These are phyloP conservation scores for Cnidoscolus chayamansa DNA, from an alignment of 441 rosid genomes.

Conservation along the genomic window DNA sequence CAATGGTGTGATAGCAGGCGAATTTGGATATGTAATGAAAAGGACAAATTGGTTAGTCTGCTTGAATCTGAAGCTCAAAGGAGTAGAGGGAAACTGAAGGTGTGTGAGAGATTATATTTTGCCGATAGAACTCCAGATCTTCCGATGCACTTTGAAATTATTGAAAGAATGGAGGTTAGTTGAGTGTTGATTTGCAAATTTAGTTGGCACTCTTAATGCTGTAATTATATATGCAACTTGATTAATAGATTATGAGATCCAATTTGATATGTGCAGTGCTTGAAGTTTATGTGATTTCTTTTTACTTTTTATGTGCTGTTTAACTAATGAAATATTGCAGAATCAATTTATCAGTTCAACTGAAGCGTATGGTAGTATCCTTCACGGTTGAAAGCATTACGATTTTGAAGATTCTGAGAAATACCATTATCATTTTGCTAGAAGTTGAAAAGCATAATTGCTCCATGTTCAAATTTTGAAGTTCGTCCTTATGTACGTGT, in stretches of 20 bases:
- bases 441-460: neutral
- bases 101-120: conserved; percentile 59
- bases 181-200: conserved; percentile 18
- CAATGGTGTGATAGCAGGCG: conserved; percentile 76
- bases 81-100: conserved; percentile 48
- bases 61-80: conserved; percentile 46
- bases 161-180: conserved; percentile 60
- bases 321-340: neutral
- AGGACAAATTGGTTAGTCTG: conserved; percentile 49
- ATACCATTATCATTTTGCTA: neutral
- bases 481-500: neutral
- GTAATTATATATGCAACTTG: neutral
- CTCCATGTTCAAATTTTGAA: no score
- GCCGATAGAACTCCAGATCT: conserved; percentile 52
- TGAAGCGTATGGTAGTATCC: neutral
- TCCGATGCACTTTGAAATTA: conserved; percentile 83
- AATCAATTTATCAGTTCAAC: neutral
- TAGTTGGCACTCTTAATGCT: neutral
- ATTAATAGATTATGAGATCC: neutral
- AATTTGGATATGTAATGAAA: conserved; percentile 53
- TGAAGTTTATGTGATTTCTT: neutral
- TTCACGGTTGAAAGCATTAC: no score
- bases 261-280: neutral
- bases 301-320: neutral
- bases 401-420: neutral